Conservation (phyloP, 2,329 filamentous ascomycete genomes). For the Dendrostoma leiphaemia region DNA sequence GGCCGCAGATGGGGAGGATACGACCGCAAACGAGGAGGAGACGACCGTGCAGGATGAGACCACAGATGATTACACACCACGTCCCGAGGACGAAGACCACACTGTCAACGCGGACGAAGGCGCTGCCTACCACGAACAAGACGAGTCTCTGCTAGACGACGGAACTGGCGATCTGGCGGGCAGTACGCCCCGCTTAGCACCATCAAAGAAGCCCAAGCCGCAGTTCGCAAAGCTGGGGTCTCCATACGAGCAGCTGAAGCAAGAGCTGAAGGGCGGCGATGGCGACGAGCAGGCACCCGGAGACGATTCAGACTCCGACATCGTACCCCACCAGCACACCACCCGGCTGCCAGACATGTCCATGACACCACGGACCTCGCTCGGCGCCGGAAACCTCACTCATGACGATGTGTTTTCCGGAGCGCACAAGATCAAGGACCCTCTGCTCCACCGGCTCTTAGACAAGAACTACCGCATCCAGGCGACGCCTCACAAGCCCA, state of each 20-base stretch:
- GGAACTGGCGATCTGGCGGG: slow-evolving; percentile 56
- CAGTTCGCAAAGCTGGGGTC: slow-evolving; percentile 68
- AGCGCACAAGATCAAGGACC: slow-evolving; percentile 56
- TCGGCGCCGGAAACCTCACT: slow-evolving; percentile 39
- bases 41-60: slow-evolving; percentile 57
- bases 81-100: slow-evolving; percentile 24
- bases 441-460: slow-evolving; percentile 83
- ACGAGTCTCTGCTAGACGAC: slow-evolving; percentile 68
- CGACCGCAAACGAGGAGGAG: slow-evolving; percentile 45
- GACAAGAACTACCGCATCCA: slow-evolving; percentile 95
- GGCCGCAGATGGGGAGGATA: slow-evolving; percentile 62
- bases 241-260: slow-evolving; percentile 72
- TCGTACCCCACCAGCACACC: slow-evolving; percentile 51
- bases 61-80: slow-evolving; percentile 31
- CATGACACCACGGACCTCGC: slow-evolving; percentile 58
- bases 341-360: slow-evolving; percentile 60
- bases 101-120: slow-evolving; percentile 34
- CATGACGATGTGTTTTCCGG: slow-evolving; percentile 22
- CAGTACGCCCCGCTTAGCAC: slow-evolving; percentile 64
- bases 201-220: slow-evolving; percentile 46
- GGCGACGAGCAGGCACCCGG: slow-evolving; percentile 1
- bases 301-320: slow-evolving; percentile 38
- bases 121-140: slow-evolving; percentile 33
- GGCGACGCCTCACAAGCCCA: slow-evolving; percentile 74
- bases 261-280: slow-evolving; percentile 56